Evolutionary conservation across 441 rosid genomes (phyloP).

Genomic region (Corymbia citriodora): DNA sequence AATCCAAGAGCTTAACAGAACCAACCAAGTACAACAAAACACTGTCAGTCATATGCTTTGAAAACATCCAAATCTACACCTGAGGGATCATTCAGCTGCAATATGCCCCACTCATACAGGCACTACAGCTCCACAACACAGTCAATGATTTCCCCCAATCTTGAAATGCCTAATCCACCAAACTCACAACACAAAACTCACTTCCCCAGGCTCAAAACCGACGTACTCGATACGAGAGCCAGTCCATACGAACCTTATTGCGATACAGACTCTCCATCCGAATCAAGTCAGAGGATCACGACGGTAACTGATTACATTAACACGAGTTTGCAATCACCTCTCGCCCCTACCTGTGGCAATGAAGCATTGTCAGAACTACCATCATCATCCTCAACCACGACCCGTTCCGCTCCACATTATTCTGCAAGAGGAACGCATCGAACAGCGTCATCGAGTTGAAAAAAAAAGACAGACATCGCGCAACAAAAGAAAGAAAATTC

Average conservation of each 20-base stretch:
- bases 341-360: too few relatives aligned
- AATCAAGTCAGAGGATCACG: neutral
- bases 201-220: accelerated
- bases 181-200: neutral
- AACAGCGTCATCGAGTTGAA: accelerated
- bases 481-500: neutral
- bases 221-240: accelerated
- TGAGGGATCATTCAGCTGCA: neutral
- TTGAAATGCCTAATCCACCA: accelerated
- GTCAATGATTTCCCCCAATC: neutral
- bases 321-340: neutral
- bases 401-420: accelerated
- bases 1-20: neutral
- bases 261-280: neutral
- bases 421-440: accelerated
- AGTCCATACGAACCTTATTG: accelerated
- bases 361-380: neutral
- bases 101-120: accelerated
- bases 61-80: neutral
- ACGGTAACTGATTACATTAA: neutral
- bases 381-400: neutral
- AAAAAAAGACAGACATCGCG: neutral
- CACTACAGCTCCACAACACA: neutral
- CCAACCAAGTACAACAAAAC: neutral
- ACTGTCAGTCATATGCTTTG: neutral